Conservation (phyloP, 805 yeast species). For the Wickerhamomyces canadensis region DNA sequence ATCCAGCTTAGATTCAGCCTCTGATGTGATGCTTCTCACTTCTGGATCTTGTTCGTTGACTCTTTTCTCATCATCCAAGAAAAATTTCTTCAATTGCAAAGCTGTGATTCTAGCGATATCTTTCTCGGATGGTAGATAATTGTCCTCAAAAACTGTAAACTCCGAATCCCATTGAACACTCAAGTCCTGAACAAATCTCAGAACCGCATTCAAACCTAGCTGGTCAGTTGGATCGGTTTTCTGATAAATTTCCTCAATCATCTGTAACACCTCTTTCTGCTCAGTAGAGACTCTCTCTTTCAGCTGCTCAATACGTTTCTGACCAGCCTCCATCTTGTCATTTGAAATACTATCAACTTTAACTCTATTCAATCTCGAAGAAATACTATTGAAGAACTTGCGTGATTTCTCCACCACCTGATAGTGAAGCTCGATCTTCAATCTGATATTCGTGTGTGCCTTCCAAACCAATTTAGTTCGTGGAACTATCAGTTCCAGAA, state of each 20-base stretch:
- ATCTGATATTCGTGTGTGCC: conserved; percentile 59
- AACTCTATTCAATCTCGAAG: conserved; percentile 67
- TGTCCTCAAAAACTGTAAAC: conserved; percentile 72
- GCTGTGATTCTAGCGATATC: conserved; percentile 90
- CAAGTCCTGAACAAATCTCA: conserved; percentile 69
- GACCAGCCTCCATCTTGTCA: conserved; percentile 69
- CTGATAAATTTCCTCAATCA: conserved; percentile 48
- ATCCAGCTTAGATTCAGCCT: neutral
- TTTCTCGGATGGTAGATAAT: conserved; percentile 82
- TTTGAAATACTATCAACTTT: conserved; percentile 65
- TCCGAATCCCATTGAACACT: conserved; percentile 87
- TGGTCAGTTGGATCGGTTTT: conserved; percentile 58
- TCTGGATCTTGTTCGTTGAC: conserved; percentile 10
- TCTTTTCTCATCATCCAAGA: conserved; percentile 41
- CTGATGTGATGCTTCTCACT: neutral
- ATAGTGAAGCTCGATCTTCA: conserved; percentile 59
- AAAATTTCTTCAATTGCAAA: conserved; percentile 71
- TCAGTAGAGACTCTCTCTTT: conserved; percentile 50
- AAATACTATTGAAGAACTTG: conserved; percentile 67
- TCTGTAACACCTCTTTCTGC: conserved; percentile 34
- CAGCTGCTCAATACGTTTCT: conserved; percentile 49
- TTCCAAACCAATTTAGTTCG: conserved; percentile 64
- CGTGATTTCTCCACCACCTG: conserved; percentile 47
- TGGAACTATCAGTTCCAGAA: conserved; percentile 78
- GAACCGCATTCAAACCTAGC: conserved; percentile 60